Base-by-base conservation (phyloP, 2,329 filamentous ascomycete genomes). In the Xylariaceae sp. region DNA sequence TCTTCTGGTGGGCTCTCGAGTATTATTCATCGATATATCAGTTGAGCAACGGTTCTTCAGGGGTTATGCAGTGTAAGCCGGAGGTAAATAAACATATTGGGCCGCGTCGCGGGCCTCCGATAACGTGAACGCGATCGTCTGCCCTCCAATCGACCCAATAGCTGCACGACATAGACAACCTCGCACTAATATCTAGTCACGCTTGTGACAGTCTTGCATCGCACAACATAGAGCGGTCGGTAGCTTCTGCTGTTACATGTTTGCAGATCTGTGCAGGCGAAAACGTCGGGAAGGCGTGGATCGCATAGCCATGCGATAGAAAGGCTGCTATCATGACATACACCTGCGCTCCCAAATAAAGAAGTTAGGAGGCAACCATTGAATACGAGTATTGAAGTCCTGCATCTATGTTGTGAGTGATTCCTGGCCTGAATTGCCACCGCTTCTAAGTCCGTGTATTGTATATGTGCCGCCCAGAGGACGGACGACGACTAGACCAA, bases 61-160 rank as follows among this genome's bases (percentile, higher is more conserved):
- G 48, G 44, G 37, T 39, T 47, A 53, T 54, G 49, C 36, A 38
- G 55, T 59, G 47, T 49, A 47, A 51, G 50, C 50, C 44, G 45
- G 47, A 48, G 47, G 46, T 54, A 54, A 52, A 55, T 51, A 48
- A 46, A 37, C 45, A 26, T 24, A 32, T 33, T 41, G 46, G 45
- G 45, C 44, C 29, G 45, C 29, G 43, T 49, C 40, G 39, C 45
- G 48, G 44, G 47, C 37, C 43, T 41, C 40, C 22, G 19, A 29
- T 24, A 41, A 41, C 19, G 33, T 29, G 29, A 29, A 30, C 18
- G 15, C 19, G 30, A 11, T 38, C 16, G 34, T 33, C 43, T 45
- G 38, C 41, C 34, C 15, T 11, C 22, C 22, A 26, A 26, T 26
- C 19, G 39, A 44, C 36, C 37, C 37, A 45, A 45, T 43, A 42